Conservation (phyloP, 1,139 yeast genomes). For the Yamadazyma epiphylla region DNA sequence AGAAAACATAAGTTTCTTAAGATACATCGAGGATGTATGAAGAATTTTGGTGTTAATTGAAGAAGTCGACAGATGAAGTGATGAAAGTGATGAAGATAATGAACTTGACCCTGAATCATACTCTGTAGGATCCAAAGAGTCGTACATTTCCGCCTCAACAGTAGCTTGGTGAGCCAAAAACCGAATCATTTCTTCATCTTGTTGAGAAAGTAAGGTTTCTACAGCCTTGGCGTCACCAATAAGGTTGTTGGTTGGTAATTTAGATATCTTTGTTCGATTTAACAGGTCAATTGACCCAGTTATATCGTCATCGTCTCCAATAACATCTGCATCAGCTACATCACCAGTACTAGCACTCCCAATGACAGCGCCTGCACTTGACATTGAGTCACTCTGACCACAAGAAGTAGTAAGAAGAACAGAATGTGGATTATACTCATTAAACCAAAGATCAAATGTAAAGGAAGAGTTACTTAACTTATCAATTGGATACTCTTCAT, state of each 20-base stretch:
- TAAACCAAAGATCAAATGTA: slow-evolving; percentile 37
- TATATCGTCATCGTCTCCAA: too few relatives aligned
- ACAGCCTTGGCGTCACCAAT: too few relatives aligned
- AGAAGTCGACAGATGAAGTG: slow-evolving; percentile 30
- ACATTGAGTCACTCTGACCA: slow-evolving; percentile 6
- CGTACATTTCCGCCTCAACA: slow-evolving; percentile 17
- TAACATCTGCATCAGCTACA: too few relatives aligned
- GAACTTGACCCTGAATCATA: slow-evolving; percentile 25
- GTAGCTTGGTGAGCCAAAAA: slow-evolving; percentile 20
- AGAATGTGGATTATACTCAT: slow-evolving; percentile 23
- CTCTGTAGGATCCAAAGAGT: slow-evolving; percentile 23
- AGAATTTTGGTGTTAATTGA: slow-evolving; percentile 26
- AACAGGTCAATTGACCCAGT: too few relatives aligned
- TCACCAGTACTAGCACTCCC: slow-evolving; percentile 5
- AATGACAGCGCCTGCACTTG: background rate
- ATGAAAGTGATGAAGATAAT: slow-evolving; percentile 36
- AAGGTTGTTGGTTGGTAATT: slow-evolving; percentile 4
- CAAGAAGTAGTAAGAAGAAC: slow-evolving; percentile 25
- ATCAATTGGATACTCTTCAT: slow-evolving; percentile 24
- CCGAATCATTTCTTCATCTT: slow-evolving; percentile 29
- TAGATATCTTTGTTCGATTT: too few relatives aligned
- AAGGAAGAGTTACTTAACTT: slow-evolving; percentile 18
- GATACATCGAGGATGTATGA: slow-evolving; percentile 28
- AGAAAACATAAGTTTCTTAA: slow-evolving; percentile 27
- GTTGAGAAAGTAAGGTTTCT: slow-evolving; percentile 15